Base-by-base conservation (phyloP, 441 rosid genomes). In the Gossypium davidsonii region DNA sequence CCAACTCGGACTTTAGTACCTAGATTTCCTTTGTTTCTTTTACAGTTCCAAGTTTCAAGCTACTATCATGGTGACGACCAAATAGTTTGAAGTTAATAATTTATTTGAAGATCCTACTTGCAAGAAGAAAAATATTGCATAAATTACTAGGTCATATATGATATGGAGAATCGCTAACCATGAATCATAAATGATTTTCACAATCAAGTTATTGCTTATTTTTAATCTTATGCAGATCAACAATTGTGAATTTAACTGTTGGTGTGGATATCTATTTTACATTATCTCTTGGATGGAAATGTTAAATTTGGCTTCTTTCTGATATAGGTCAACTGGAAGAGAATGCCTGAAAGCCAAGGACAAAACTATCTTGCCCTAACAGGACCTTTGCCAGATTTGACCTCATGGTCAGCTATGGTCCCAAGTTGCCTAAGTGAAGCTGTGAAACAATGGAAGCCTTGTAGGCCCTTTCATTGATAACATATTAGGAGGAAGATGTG, bases 341-440 rank as follows among this genome's bases (percentile, higher is more conserved):
- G 85, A 76, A 81, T 81, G 73, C 85, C 90, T 0, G 80, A 85
- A 58, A 60, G 76, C 15, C 71, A 82, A 64, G 91, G 93, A 48
- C 83, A 80, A 17, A 91, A 94, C 76, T 89, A 79, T 75, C 78
- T 91, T 70, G 96, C 92, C 2, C 73, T 91, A 51, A 90, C 97
- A 1, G 96, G 97, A 66, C 89, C 83, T 58, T 67, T 78, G 48
- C 97, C 97, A 21, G 91, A 94, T 83, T 74, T 86, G 57, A 74
- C 59, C 46, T 76, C 71, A 34, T 94, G 98, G 98, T 85, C 93
- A 68, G 80, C 74, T 12, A 49, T 25, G 37, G 85, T 94, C 56
- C 93, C 97, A 14, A 62, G 28, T 17, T 84, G 63, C 60, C 79
- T 90, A 83, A 78, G 80, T 57, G 83, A 85, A 67, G 15, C 71